Conservation (phyloP, 805 yeast species). For the Pichia ethanolica region DNA sequence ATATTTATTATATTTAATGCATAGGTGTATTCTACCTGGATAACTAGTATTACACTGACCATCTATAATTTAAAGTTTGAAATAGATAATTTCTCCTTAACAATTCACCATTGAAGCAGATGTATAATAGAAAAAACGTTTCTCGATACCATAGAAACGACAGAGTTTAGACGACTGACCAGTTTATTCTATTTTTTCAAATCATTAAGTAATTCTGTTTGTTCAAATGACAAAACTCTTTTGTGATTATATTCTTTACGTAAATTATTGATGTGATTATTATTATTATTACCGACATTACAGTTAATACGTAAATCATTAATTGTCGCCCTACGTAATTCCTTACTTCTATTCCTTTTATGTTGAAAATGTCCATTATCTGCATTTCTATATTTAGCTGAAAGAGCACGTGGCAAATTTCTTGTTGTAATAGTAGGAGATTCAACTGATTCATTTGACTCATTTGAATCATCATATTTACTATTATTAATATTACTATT, state of each 20-base stretch:
- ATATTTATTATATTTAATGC: too few relatives aligned
- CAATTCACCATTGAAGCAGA: too few relatives aligned
- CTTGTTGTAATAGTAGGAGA: background rate
- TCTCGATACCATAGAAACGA: too few relatives aligned
- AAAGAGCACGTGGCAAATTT: background rate
- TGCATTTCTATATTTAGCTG: background rate
- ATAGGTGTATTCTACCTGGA: too few relatives aligned
- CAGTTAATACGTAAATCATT: background rate
- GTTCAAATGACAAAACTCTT: slow-evolving; percentile 45
- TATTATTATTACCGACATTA: background rate
- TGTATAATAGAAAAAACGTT: too few relatives aligned
- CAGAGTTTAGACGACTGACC: too few relatives aligned
- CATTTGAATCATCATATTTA: background rate
- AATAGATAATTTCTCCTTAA: too few relatives aligned
- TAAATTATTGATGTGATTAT: too few relatives aligned
- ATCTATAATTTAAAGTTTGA: too few relatives aligned
- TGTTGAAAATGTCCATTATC: background rate
- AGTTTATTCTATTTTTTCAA: slow-evolving; percentile 28
- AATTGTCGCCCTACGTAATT: background rate
- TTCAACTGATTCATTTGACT: background rate
- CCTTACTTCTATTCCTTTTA: background rate
- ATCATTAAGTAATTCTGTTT: slow-evolving; percentile 41
- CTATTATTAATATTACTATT: background rate
- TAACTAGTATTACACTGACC: too few relatives aligned
- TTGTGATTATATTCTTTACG: slow-evolving; percentile 10